Evolutionary conservation across 139 green algal species (phyloP), one percentile per base, ranked within the genome.

Genomic region (Haematococcus lacustris): DNA sequence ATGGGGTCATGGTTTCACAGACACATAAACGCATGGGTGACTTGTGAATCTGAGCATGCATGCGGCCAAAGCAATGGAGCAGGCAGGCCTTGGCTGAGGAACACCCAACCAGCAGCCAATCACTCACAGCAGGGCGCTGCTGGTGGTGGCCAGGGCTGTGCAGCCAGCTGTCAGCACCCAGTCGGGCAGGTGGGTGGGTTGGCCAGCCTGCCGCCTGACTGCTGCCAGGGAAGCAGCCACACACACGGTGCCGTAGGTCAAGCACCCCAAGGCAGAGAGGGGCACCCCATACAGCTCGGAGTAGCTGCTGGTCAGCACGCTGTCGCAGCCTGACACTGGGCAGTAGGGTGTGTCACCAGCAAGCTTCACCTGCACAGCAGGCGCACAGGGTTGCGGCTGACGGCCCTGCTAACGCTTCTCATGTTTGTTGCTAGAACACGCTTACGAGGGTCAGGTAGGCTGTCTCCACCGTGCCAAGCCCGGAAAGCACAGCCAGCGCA

Each of bases 231-330:
- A 71, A 1, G 86, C 75, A 32, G 89, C 66, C 0, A 38, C 75
- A 38, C 77, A 82, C 37, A 93, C 82, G 7, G 73, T 63, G 35
- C 63, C 77, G 61, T 97, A 97, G 0, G 86, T 82, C 2, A 85
- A 43, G 30, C 85, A 70, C 30, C 91, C 90, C 32, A 89, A 82
- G 0, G 84, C 41, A 0, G 90, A 74, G 61, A 97, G 80, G 28
- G 92, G 92, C 33, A 90, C 26, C 23, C 88, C 88, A 63, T 91
- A 91, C 2, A 96, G 79, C 38, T 71, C 70, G 25, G 82, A 85
- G 63, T 94, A 97, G 21, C 73, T 63, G 68, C 79, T 90, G 73
- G 57, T 85, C 0, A 97, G 83, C 28, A 96, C 85, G 38, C 84
- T 81, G 28, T 84, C 82, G 71, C 91, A 97, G 57, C 83, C 87